phyloP scores from a whole-genome alignment of 306 rosid genomes.

The Vigna nakashimae region DNA sequence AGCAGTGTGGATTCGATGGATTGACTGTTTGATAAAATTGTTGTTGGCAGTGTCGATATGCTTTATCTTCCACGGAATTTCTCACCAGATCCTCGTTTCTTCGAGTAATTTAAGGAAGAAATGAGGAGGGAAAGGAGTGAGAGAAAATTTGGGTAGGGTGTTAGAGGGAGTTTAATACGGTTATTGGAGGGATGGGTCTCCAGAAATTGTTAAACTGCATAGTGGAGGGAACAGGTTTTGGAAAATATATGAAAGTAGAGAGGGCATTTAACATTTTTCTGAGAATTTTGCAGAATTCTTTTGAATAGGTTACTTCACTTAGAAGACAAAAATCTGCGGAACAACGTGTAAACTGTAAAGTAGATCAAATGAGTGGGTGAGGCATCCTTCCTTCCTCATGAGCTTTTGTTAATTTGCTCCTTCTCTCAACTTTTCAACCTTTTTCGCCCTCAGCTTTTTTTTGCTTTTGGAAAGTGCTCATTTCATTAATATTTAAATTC shows the following conservation, averaged over 20 bases:
- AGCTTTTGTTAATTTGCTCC: slow-evolving; percentile 16
- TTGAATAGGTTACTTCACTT: slow-evolving; percentile 46
- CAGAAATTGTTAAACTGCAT: slow-evolving; percentile 39
- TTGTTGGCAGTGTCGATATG: slow-evolving; percentile 27
- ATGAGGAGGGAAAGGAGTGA: slow-evolving; percentile 17
- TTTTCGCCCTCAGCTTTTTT: slow-evolving; percentile 25
- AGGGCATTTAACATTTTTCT: neutral
- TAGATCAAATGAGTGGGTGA: slow-evolving; percentile 41
- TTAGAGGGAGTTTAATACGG: slow-evolving; percentile 33
- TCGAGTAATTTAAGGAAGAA: slow-evolving; percentile 42
- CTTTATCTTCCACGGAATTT: slow-evolving; percentile 25
- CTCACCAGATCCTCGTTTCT: slow-evolving; percentile 45
- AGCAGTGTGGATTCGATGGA: slow-evolving; percentile 97
- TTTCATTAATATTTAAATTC: slow-evolving; percentile 34
- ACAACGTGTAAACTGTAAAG: slow-evolving; percentile 48
- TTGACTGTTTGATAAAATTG: slow-evolving; percentile 64
- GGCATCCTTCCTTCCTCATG: slow-evolving; percentile 32
- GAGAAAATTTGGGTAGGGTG: slow-evolving; percentile 35
- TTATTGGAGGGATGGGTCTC: slow-evolving; percentile 18
- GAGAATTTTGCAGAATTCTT: slow-evolving; percentile 38
- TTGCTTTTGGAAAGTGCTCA: slow-evolving; percentile 25
- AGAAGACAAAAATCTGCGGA: slow-evolving; percentile 42
- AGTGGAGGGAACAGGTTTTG: slow-evolving; percentile 39
- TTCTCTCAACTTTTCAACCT: neutral
- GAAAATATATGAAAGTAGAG: slow-evolving; percentile 13